Base-by-base conservation (phyloP, 2,329 filamentous ascomycete species). In the Calonectria honghensis region DNA sequence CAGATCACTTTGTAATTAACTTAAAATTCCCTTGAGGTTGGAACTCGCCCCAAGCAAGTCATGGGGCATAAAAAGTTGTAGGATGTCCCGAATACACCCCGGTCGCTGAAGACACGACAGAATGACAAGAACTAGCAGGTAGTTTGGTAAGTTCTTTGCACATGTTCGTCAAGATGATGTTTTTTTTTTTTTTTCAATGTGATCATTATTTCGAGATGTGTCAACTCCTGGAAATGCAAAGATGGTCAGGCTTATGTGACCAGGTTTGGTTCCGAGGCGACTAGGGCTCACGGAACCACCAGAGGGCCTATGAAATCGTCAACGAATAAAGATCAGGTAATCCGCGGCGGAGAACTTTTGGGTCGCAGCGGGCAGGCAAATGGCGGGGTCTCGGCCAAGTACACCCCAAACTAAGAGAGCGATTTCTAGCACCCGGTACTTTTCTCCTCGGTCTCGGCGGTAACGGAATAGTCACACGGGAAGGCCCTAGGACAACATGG, bases 331-430 rank as follows among this genome's bases (percentile, higher is more conserved):
- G 57, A 35, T 37, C 52, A 52, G 66, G 37, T 69, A 69, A 59
- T 69, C 13, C 16, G 20, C 66, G 66, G 66, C 66, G 45, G 45
- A 57, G 57, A 41, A 63, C 24, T 41, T 63, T 57, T 27, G 66
- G 37, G 35, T 31, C 27, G 37, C 66, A 48, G 35, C 64, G 64
- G 66, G 66, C 66, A 69, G 66, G 66, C 66, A 68, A 68, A 69
- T 27, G 66, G 66, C 66, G 66, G 66, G 66, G 66, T 63, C 57
- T 39, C 29, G n/a, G 24, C 35, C 35, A 39, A 61, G 35, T 24
- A 29, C 35, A 63, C 37, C 18, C 52, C 24, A 68, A 51, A 27
- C 51, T 52, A 68, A 57, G 20, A 45, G 57, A 63, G 37, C 37
- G 35, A 63, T 63, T 63, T 63, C 57, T 16, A 63, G 14, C 7